Conservation (phyloP, 257 asterid species). For the Verbena officinalis region DNA sequence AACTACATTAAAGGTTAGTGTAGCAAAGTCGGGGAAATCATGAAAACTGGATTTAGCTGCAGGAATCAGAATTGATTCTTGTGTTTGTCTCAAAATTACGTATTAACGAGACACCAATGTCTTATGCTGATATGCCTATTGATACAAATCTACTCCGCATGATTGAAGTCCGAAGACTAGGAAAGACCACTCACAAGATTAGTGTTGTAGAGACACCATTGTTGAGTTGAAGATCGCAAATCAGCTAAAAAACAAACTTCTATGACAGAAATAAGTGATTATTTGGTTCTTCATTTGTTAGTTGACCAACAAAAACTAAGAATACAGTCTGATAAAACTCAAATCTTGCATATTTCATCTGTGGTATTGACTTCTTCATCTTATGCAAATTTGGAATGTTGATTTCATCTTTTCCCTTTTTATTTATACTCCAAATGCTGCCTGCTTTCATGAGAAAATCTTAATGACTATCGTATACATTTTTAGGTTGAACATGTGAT, state of each 20-base stretch:
- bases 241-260: not conserved
- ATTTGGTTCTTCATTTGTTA: not conserved
- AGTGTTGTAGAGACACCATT: not conserved
- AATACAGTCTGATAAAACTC: not conserved
- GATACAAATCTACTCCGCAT: not conserved
- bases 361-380: slow-evolving; percentile 9
- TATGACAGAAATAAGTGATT: not conserved
- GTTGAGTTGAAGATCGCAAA: not conserved
- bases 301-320: not conserved
- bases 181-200: not conserved
- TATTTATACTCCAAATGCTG: not conserved
- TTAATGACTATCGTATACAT: slow-evolving; percentile 20
- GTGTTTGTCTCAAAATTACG: not conserved
- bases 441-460: slow-evolving; percentile 14
- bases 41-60: not conserved
- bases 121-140: not conserved
- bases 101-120: not conserved
- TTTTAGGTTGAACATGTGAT: slow-evolving; percentile 94
- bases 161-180: not conserved
- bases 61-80: not conserved
- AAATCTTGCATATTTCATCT: not conserved
- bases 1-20: slow-evolving; percentile 13
- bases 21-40: slow-evolving; percentile 14
- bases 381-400: slow-evolving; percentile 21
- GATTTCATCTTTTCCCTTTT: slow-evolving; percentile 15